These are phyloP conservation scores for Fusarium aywerte DNA, from an alignment of 2,329 filamentous ascomycete species.

Conservation along the genomic window DNA sequence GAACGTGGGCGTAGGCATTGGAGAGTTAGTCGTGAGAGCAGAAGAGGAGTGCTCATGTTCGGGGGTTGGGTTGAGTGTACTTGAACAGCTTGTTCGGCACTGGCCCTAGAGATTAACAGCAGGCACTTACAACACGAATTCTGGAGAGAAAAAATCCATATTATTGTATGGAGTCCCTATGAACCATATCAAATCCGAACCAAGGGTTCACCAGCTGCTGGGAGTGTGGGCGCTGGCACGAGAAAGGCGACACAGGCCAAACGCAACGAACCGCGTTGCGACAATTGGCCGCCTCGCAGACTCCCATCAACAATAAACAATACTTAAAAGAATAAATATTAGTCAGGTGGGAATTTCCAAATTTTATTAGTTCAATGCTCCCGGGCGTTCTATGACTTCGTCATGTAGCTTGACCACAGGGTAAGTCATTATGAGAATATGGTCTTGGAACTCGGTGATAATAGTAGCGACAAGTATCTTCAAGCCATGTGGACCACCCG, in stretches of 20 bases:
- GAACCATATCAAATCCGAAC: neutral
- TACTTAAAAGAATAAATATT: too few relatives aligned
- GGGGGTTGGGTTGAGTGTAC: neutral
- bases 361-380: neutral
- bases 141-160: neutral
- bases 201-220: neutral
- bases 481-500: fast-evolving
- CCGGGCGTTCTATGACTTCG: neutral
- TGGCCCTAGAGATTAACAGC: neutral
- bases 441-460: constrained; percentile 2
- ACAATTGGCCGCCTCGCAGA: neutral
- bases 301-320: too few relatives aligned
- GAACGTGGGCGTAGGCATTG: too few relatives aligned
- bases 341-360: neutral
- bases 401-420: neutral
- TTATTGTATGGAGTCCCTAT: too few relatives aligned
- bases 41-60: neutral
- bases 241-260: neutral
- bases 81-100: neutral
- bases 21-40: neutral
- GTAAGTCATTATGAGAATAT: neutral
- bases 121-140: too few relatives aligned
- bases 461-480: neutral
- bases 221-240: neutral
- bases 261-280: too few relatives aligned